Evolutionary conservation across 768 basidiomycete species (phyloP), one percentile per base, ranked within the genome.

Genomic region (Lentinula sp.): DNA sequence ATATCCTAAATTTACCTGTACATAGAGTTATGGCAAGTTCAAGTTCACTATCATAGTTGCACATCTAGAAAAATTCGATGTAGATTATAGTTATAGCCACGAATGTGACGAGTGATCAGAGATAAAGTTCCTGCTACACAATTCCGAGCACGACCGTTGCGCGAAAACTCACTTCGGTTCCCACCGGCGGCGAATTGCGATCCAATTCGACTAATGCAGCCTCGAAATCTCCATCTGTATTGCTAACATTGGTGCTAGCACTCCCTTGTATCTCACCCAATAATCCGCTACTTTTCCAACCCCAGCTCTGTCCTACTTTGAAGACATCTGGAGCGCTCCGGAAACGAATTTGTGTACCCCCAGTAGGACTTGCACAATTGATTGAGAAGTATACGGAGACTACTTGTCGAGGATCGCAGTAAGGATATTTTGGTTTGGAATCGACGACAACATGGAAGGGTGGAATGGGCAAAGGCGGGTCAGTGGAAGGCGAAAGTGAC

Each of bases 241-340:
- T 78, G 79, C 65, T 81, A 62, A 62, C 76, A 79, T 67, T 79
- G 79, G 65, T 80, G 78, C n/a, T 73, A 73, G 45, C 54, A 54
- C 28, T 46, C 51, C 7, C 16, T 42, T 31, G 37, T 35, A 32
- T 35, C 51, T 51, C 58, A 42, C 56, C 57, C 31, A 54, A 6
- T 54, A 87, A 68, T 18, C 81, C 81, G 61, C 78, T 80, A 57
- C 80, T 81, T 75, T 93, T 94, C 94, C 94, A 95, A 0, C 94
- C 95, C 95, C 93, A 96, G 64, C 89, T 92, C 77, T 95, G 92
- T 62, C 86, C 85, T 49, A 93, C 79, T 32, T 86, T 80, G 69
- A 97, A 96, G 48, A 83, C 79, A 68, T 97, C 95, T 1, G 95
- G 95, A 3, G 87, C 83, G 64, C 91, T 94, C 52, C 87, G 83